Evolutionary conservation across 75 land plant species (phyloP).

Genomic region (Pinus taeda): DNA sequence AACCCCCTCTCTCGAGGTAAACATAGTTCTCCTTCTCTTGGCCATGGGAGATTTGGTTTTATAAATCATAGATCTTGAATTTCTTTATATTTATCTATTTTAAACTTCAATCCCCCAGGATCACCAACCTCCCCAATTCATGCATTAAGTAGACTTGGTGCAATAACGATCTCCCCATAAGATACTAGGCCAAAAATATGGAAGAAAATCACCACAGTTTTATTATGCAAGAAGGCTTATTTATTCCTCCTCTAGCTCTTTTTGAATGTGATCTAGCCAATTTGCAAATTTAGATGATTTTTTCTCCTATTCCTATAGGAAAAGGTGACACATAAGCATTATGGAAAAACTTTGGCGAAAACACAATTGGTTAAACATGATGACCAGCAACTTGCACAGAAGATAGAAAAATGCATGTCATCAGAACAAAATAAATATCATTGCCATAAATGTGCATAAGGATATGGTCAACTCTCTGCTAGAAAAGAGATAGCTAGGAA

Average conservation of each 20-base stretch:
- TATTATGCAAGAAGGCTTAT: slow-evolving; percentile 45
- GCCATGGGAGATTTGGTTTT: slow-evolving; percentile 39
- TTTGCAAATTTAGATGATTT: no score
- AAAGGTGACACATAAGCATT: slow-evolving; percentile 68
- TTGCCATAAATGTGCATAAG: slow-evolving; percentile 7
- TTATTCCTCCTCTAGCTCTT: slow-evolving; percentile 53
- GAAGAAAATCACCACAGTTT: slow-evolving; percentile 75
- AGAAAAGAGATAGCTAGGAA: background rate
- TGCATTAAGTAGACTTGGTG: slow-evolving; percentile 61
- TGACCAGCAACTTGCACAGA: slow-evolving; percentile 60
- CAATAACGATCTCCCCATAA: slow-evolving; percentile 53
- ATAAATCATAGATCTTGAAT: slow-evolving; percentile 22
- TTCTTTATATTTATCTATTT: slow-evolving; percentile 20
- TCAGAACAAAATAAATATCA: slow-evolving; percentile 1
- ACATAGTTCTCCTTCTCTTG: no score
- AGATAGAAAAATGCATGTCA: background rate
- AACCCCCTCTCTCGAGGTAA: no score
- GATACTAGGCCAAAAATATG: slow-evolving; percentile 68
- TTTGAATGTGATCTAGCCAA: slow-evolving; percentile 53
- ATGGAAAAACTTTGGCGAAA: slow-evolving; percentile 76
- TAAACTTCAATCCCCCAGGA: slow-evolving; percentile 44
- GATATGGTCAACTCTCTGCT: background rate
- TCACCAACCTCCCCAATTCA: slow-evolving; percentile 92
- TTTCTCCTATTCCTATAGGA: slow-evolving; percentile 59
- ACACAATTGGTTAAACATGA: slow-evolving; percentile 60